phyloP scores from a whole-genome alignment of 83 land plant species.

The Larix sibirica region DNA sequence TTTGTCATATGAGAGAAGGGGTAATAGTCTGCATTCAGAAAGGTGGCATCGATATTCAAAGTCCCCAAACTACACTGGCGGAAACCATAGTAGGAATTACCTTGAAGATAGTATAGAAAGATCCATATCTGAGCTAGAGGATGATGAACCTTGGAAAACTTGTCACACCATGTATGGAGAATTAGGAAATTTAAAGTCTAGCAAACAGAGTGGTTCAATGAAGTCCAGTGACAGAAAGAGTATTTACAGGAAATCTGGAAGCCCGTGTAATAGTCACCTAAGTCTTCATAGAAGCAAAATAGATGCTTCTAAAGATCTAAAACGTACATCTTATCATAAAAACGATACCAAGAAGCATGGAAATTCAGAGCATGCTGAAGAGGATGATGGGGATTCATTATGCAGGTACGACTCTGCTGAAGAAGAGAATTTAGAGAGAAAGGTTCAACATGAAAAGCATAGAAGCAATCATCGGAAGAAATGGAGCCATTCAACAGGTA shows the following conservation, averaged over 20 bases:
- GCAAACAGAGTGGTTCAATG: background rate
- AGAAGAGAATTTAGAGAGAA: constrained; percentile 13
- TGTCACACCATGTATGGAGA: background rate
- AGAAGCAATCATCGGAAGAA: background rate
- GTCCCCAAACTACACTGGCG: background rate
- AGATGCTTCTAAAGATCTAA: background rate
- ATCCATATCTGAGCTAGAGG: constrained; percentile 10
- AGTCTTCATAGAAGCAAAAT: constrained; percentile 6
- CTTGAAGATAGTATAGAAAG: constrained; percentile 10
- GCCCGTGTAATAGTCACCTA: background rate
- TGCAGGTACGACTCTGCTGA: background rate
- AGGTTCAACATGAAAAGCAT: background rate
- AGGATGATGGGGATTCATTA: background rate
- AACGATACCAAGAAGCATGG: constrained; percentile 6
- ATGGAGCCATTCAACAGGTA: background rate
- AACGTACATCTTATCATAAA: constrained; percentile 10
- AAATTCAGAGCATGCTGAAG: constrained; percentile 9
- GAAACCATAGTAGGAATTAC: background rate
- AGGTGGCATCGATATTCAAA: background rate
- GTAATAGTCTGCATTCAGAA: constrained; percentile 1
- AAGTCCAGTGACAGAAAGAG: background rate
- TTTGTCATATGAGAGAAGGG: constrained; percentile 10
- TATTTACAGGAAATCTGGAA: constrained; percentile 6
- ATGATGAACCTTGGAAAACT: background rate
- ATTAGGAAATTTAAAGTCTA: background rate